Conservation (phyloP, 192 early-diverging fungal genomes). For the Diversispora eburnea region DNA sequence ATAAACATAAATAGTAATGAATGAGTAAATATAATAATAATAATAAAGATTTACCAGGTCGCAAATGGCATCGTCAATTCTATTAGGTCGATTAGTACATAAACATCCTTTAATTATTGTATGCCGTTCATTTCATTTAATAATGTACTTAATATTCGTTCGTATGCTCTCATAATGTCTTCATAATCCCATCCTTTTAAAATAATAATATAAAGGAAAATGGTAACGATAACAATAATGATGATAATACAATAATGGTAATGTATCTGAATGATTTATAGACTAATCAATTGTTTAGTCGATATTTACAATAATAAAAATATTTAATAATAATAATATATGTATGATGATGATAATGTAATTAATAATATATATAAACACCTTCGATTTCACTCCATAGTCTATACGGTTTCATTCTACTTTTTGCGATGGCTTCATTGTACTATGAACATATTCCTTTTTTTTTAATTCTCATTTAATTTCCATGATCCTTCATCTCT, state of each 20-base stretch:
- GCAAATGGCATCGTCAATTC: conserved; percentile 80
- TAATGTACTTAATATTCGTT: conserved; percentile 86
- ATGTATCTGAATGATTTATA: conserved; percentile 14
- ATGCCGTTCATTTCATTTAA: conserved; percentile 99
- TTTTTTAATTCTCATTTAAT: too few relatives aligned
- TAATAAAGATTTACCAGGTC: conserved; percentile 57
- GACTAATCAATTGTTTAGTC: conserved; percentile 57
- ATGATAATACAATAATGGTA: not conserved
- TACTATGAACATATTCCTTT: too few relatives aligned
- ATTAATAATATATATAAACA: conserved; percentile 21
- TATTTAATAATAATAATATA: not conserved
- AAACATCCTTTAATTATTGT: conserved; percentile 73
- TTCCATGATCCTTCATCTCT: too few relatives aligned
- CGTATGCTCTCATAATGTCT: conserved; percentile 67
- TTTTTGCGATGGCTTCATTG: too few relatives aligned
- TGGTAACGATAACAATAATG: not conserved
- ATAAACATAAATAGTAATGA: not conserved
- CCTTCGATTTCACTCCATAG: conserved; percentile 69
- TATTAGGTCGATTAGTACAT: conserved; percentile 84
- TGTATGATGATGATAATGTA: not conserved
- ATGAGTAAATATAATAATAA: not conserved
- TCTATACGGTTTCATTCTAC: too few relatives aligned
- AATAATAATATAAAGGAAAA: too few relatives aligned
- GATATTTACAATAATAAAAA: conserved; percentile 27
- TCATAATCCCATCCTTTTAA: conserved; percentile 44